Conservation (phyloP, 306 rosid genomes). For the Vicia faba region DNA sequence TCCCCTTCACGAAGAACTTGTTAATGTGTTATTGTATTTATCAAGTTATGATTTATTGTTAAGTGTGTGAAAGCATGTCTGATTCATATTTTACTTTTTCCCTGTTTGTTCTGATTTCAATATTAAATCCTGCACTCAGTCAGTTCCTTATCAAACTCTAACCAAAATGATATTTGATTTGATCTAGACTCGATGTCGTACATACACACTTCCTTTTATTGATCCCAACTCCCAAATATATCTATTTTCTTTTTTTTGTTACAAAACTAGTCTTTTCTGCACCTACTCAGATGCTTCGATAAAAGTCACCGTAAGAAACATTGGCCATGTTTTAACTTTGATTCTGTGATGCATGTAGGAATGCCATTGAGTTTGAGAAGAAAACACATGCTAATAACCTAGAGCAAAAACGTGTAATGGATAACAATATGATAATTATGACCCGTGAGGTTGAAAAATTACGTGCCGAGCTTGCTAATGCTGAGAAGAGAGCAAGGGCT, state of each 20-base stretch:
- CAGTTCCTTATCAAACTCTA: constrained; percentile 1
- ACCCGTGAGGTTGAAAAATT: constrained; percentile 70
- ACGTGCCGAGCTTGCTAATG: constrained; percentile 75
- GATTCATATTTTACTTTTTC: not conserved
- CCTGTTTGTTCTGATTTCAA: constrained; percentile 21
- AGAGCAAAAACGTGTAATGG: constrained; percentile 64
- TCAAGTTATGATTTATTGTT: no score
- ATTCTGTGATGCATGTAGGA: constrained; percentile 53
- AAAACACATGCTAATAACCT: constrained; percentile 62
- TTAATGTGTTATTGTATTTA: no score
- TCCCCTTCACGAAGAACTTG: no score
- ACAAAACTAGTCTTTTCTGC: constrained; percentile 10
- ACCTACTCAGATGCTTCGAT: constrained; percentile 8
- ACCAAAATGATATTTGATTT: constrained; percentile 3
- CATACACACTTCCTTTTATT: not conserved
- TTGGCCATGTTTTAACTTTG: constrained; percentile 9
- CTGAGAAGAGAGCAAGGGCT: constrained; percentile 78
- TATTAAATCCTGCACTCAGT: constrained; percentile 22
- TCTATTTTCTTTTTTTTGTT: constrained; percentile 12
- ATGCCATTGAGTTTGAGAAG: constrained; percentile 81
- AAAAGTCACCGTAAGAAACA: constrained; percentile 11
- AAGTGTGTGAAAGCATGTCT: constrained; percentile 22
- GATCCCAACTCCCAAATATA: constrained; percentile 1
- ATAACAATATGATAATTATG: constrained; percentile 63
- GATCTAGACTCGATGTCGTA: no score